Conservation (phyloP, 2,329 filamentous ascomycete species). For the Aureobasidium sp. region DNA sequence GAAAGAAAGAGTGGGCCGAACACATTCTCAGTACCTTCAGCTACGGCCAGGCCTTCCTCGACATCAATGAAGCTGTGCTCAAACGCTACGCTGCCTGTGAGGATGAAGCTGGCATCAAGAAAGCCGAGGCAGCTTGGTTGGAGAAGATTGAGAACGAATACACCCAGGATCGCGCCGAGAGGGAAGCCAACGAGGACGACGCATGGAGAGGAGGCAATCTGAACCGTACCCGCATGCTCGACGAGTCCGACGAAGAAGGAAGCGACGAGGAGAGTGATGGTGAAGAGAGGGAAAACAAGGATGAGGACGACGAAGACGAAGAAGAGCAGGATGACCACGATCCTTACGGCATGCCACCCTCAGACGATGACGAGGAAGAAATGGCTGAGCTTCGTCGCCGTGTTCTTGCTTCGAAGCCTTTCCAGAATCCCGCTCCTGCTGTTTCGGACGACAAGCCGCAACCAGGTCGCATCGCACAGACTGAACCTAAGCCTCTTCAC, state of each 20-base stretch:
- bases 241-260: conserved; percentile 42
- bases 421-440: conserved; percentile 51
- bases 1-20: conserved; percentile 83
- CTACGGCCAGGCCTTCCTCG: conserved; percentile 80
- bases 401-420: conserved; percentile 87
- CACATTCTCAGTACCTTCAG: conserved; percentile 76
- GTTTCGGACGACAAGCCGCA: conserved; percentile 45
- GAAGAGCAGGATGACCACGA: conserved; percentile 50
- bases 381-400: conserved; percentile 89
- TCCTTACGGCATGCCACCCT: conserved; percentile 67
- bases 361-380: conserved; percentile 73
- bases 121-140: conserved; percentile 80
- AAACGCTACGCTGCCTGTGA: conserved; percentile 78
- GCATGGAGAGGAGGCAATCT: conserved; percentile 88
- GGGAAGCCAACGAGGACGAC: conserved; percentile 57
- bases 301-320: conserved; percentile 35
- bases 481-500: conserved; percentile 38
- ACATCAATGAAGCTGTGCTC: conserved; percentile 79
- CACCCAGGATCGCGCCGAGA: conserved; percentile 64
- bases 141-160: conserved; percentile 85
- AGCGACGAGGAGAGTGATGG: conserved; percentile 37
- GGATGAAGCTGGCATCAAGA: conserved; percentile 76
- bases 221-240: conserved; percentile 57
- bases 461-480: conserved; percentile 54
- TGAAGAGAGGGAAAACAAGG: conserved; percentile 40